A percentile compares a stretch with the other conserved stretches of the same genome.
phyloP scores from a whole-genome alignment of 768 basidiomycete genomes.

The Tylopilus felleus region DNA sequence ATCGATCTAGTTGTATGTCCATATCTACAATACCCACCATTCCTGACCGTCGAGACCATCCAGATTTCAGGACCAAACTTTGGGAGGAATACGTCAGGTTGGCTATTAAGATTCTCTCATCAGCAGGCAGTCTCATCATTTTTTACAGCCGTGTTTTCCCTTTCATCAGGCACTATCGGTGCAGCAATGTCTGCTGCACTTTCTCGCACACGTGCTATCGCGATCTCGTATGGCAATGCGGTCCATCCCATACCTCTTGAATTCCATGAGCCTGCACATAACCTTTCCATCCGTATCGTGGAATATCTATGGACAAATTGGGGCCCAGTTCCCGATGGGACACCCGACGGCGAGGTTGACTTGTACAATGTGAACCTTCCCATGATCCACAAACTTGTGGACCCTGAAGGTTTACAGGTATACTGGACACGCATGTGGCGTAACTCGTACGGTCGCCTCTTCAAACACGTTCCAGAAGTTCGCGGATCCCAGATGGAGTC shows the following conservation, averaged over 20 bases:
- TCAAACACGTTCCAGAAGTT: constrained; percentile 45
- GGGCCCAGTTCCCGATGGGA: constrained; percentile 64
- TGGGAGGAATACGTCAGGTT: constrained; percentile 81
- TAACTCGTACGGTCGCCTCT: constrained; percentile 79
- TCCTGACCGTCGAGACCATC: background rate
- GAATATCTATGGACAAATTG: constrained; percentile 78
- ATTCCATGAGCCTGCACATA: constrained; percentile 70
- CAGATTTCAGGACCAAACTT: constrained; percentile 85
- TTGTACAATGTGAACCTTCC: constrained; percentile 89
- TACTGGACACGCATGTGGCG: constrained; percentile 85
- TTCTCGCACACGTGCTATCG: constrained; percentile 71
- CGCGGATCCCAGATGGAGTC: constrained; percentile 26
- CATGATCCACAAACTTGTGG: constrained; percentile 61
- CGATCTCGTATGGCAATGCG: constrained; percentile 85
- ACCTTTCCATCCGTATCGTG: constrained; percentile 64
- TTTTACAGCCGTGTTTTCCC: constrained; percentile 69
- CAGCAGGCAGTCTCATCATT: background rate
- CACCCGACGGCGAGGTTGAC: constrained; percentile 65
- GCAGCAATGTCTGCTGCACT: constrained; percentile 82
- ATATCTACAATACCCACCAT: background rate
- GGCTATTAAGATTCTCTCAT: constrained; percentile 18
- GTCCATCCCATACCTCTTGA: constrained; percentile 58
- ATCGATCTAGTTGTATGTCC: constrained; percentile 83
- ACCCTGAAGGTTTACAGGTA: constrained; percentile 59
- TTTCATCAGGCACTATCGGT: constrained; percentile 92